Base-by-base conservation (phyloP, 2,329 filamentous ascomycete species). In the Xylaria sp. region DNA sequence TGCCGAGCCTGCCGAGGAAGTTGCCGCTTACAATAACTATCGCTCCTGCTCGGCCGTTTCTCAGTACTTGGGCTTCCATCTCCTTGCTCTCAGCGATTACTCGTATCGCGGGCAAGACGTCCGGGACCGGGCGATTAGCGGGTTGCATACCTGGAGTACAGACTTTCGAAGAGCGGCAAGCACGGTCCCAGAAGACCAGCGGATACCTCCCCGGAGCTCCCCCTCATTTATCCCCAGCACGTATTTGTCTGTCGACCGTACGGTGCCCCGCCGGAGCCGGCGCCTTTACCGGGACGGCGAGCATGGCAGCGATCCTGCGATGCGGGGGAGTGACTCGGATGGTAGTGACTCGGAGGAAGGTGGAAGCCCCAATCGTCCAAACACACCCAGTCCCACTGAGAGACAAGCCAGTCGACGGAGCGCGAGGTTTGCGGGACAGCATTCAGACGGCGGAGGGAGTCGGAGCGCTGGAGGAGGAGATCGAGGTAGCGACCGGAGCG, bases 121-220 rank as follows among this genome's bases (percentile, higher is more conserved):
- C 58, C 57, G 64, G 40, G 32, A 58, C 10, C 9, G 44, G 21
- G 65, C 60, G 60, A 54, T 63, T 47, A 48, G 54, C 70, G 63
- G 12, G 79, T 73, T 67, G 54, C 29, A 37, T 51, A 58, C 64
- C 25, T 66, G 58, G 64, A 1, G 73, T 75, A 5, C 78, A 75
- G 0, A 79, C 72, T 18, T 66, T 59, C 1, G 54, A 54, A 0
- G 69, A 78, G 66, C 74, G 69, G 37, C 77, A 78, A 4, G 79
- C 77, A 16, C 77, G 69, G 5, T 80, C 81, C 53, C 67, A 76
- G 47, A 79, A 82, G 53, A 69, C 78, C 40, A 79, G 79, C 21
- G 79, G 81, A 61, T 79, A 73, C 67, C 76, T 83, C 5, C 75
- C 81, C 0, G 78, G 29, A 44, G 9, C 32, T 58, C 59, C 5